These are phyloP conservation scores for Cyclocybe aegerita DNA, from an alignment of 768 basidiomycete species.

Conservation along the genomic window DNA sequence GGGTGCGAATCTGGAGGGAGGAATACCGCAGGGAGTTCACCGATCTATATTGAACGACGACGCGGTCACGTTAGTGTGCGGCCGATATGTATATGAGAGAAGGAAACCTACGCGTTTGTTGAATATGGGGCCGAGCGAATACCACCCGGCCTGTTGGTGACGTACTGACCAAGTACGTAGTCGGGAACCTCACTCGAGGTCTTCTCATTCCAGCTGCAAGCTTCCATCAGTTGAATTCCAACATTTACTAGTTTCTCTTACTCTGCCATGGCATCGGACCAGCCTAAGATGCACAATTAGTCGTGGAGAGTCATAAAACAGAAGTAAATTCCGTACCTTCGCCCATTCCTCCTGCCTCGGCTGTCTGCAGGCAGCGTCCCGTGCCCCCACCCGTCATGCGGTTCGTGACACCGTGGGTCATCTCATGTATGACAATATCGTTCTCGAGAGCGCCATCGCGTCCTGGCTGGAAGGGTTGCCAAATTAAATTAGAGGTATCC, in stretches of 20 bases:
- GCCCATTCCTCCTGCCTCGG: constrained; percentile 66
- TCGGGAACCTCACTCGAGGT: constrained; percentile 35
- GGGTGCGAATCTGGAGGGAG: constrained; percentile 27
- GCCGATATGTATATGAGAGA: background rate
- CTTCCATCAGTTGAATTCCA: background rate
- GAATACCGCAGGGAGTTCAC: constrained; percentile 38
- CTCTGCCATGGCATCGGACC: constrained; percentile 56
- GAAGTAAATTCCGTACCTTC: constrained; percentile 36
- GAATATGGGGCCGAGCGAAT: constrained; percentile 61
- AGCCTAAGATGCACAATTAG: constrained; percentile 24
- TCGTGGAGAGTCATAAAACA: background rate
- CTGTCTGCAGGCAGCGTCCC: constrained; percentile 59
- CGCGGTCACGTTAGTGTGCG: background rate
- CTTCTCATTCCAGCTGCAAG: constrained; percentile 38
- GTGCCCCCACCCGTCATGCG: constrained; percentile 55
- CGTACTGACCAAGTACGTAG: constrained; percentile 50
- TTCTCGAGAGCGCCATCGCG: constrained; percentile 65
- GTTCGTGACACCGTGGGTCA: constrained; percentile 44
- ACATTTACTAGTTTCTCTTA: constrained; percentile 10
- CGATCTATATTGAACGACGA: constrained; percentile 21
- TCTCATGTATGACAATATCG: constrained; percentile 50
- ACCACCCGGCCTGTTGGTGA: constrained; percentile 47
- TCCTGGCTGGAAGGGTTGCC: constrained; percentile 31
- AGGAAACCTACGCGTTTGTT: constrained; percentile 31
- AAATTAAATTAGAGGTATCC: background rate